Conservation (phyloP, 257 asterid species). For the Linaria vulgaris region DNA sequence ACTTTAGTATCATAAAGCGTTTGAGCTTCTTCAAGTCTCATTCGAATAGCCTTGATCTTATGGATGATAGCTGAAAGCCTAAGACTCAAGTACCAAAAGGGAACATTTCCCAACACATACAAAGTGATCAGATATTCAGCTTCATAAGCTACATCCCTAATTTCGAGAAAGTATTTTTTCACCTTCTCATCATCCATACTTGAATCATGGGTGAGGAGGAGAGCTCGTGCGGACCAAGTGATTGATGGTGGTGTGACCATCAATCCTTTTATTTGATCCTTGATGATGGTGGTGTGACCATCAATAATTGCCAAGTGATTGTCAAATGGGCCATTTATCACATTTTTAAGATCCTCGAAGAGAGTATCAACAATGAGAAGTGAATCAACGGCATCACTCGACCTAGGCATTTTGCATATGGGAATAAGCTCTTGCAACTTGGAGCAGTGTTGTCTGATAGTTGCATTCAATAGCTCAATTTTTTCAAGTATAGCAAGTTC, state of each 20-base stretch:
- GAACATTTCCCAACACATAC: neutral
- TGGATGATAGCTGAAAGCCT: constrained; percentile 1
- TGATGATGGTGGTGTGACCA: neutral
- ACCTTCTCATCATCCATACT: neutral
- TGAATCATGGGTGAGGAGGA: neutral
- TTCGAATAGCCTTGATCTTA: neutral
- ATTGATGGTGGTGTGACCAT: neutral
- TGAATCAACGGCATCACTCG: neutral
- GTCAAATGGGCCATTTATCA: neutral
- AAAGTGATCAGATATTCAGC: constrained; percentile 10
- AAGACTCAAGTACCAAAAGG: constrained; percentile 4
- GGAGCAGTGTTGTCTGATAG: constrained; percentile 7
- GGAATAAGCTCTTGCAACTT: neutral
- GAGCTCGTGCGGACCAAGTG: neutral
- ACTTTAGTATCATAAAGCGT: neutral
- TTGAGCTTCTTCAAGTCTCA: neutral
- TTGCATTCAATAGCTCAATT: neutral
- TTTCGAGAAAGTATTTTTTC: constrained; percentile 2
- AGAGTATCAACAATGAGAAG: constrained; percentile 1
- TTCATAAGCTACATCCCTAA: neutral
- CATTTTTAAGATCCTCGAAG: neutral
- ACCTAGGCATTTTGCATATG: neutral
- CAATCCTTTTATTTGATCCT: neutral
- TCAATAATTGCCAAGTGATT: neutral
- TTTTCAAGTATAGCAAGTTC: neutral